Conservation (phyloP, 352 stramenopile genomes). For the Phytophthora litchii region DNA sequence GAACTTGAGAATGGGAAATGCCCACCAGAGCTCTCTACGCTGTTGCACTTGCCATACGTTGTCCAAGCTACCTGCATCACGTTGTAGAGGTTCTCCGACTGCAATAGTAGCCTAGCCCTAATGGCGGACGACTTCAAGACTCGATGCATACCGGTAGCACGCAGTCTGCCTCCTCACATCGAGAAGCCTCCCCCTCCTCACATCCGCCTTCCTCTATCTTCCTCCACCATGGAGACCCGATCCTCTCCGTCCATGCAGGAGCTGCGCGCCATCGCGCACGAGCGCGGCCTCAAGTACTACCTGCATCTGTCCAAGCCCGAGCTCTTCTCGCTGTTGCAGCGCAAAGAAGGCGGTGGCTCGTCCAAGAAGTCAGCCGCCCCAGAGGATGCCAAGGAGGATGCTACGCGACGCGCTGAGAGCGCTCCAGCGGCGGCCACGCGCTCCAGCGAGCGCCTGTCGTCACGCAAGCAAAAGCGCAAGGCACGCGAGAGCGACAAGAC, state of each 20-base stretch:
- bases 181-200: conserved; percentile 13
- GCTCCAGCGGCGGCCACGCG: conserved; percentile 38
- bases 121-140: conserved; percentile 20
- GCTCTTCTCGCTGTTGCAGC: conserved; percentile 77
- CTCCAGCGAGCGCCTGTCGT: conserved; percentile 59
- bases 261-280: conserved; percentile 67
- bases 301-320: conserved; percentile 82
- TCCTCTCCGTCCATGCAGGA: conserved; percentile 84
- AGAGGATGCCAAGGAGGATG: conserved; percentile 19
- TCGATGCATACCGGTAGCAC: conserved; percentile 29
- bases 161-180: neutral
- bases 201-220: neutral
- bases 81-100: conserved; percentile 14
- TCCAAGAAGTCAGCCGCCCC: conserved; percentile 2
- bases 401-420: conserved; percentile 23
- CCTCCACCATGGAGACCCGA: conserved; percentile 69
- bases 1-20: too few species aligned
- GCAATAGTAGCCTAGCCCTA: conserved; percentile 9
- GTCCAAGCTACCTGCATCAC: neutral
- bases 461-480: conserved; percentile 60
- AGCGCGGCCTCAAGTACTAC: conserved; percentile 87
- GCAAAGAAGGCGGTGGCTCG: conserved; percentile 68
- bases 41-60: conserved; percentile 10
- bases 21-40: neutral
- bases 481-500: conserved; percentile 28